A percentile compares a stretch with the other conserved stretches of the same genome.
phyloP scores from a whole-genome alignment of 2,329 filamentous ascomycete species.

The Metarhizium album region DNA sequence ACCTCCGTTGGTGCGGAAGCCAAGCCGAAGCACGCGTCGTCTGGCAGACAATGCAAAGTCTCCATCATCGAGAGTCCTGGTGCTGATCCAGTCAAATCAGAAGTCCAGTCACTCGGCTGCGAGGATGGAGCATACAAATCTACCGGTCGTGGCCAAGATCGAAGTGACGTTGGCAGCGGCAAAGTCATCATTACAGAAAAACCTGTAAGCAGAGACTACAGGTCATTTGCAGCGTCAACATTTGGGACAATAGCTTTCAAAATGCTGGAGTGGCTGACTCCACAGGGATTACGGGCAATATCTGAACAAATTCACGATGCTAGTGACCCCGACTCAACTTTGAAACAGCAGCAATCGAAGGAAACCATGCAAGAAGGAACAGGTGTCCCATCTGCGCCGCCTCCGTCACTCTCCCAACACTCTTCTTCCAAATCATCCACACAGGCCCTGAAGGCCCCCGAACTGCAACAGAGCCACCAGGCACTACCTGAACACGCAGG shows the following conservation, averaged over 20 bases:
- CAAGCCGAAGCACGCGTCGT: background rate
- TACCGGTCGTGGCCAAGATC: background rate
- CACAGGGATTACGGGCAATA: slow-evolving; percentile 41
- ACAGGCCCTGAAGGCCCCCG: background rate
- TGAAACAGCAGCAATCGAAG: background rate
- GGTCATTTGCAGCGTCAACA: slow-evolving; percentile 51
- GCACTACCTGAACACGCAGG: background rate
- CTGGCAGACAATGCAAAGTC: background rate
- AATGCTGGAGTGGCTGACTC: slow-evolving; percentile 61
- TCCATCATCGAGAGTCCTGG: background rate
- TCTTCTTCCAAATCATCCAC: slow-evolving; percentile 2
- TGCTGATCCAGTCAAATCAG: background rate
- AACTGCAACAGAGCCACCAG: background rate
- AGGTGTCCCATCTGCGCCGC: background rate
- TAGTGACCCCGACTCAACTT: slow-evolving; percentile 5
- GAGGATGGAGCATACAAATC: background rate
- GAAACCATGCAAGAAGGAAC: background rate
- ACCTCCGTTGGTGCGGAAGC: background rate
- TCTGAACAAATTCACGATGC: slow-evolving; percentile 22
- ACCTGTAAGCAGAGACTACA: slow-evolving; percentile 41
- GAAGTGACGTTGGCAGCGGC: background rate
- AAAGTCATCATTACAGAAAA: slow-evolving; percentile 34
- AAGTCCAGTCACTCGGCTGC: background rate
- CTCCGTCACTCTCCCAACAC: background rate
- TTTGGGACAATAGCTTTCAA: slow-evolving; percentile 57